These are phyloP conservation scores for Lachnellula willkommii DNA, from an alignment of 2,329 filamentous ascomycete species.

Conservation along the genomic window DNA sequence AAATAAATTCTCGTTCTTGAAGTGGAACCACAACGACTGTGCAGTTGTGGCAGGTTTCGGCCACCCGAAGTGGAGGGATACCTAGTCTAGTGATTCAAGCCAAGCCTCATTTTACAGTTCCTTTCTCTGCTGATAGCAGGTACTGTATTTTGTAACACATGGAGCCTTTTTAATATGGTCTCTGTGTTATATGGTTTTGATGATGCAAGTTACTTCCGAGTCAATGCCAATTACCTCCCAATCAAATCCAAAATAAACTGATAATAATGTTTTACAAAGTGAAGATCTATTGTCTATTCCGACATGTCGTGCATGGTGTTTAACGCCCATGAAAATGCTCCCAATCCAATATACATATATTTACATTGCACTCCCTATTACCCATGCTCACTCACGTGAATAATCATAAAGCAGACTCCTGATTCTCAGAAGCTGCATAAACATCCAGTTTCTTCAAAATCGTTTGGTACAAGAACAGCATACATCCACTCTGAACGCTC, in stretches of 20 bases:
- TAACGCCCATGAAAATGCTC: conserved; percentile 30
- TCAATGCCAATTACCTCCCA: no score
- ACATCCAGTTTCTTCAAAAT: conserved; percentile 71
- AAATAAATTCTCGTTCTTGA: not conserved
- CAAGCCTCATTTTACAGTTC: no score
- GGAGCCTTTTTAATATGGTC: no score
- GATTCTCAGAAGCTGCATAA: conserved; percentile 23
- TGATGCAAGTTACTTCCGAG: no score
- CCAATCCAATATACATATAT: conserved; percentile 19
- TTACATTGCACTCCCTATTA: conserved; percentile 19
- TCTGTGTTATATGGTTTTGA: no score
- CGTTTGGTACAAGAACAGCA: conserved; percentile 92
- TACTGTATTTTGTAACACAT: no score
- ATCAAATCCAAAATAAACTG: no score
- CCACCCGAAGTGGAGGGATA: no score
- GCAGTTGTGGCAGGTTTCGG: no score
- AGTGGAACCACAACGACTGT: not conserved
- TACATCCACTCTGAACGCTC: conserved; percentile 91
- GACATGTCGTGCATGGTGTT: conserved; percentile 16
- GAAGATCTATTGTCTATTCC: conserved; percentile 28
- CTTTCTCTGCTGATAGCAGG: no score
- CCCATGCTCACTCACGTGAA: not conserved
- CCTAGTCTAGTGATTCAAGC: no score
- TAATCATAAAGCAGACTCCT: conserved; percentile 24
- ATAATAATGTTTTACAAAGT: conserved; percentile 15